These are phyloP conservation scores for Penicillium frequentans DNA, from an alignment of 2,329 filamentous ascomycete genomes.

Conservation along the genomic window DNA sequence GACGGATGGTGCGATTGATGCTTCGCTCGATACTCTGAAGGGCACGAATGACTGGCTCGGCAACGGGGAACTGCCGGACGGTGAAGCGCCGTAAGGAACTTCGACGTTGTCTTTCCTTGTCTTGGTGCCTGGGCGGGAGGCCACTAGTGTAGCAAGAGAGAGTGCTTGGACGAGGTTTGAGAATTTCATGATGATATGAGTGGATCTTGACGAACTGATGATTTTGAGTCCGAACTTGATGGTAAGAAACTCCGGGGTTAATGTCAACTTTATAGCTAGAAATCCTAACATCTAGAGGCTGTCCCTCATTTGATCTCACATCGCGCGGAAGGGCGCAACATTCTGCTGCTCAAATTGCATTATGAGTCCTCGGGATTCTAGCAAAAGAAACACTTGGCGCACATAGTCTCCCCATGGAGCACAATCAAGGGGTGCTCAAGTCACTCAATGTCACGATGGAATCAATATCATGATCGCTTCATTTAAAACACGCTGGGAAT, in stretches of 20 bases:
- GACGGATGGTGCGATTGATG: constrained; percentile 6
- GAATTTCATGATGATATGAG: neutral
- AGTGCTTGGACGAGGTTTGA: neutral
- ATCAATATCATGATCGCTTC: neutral
- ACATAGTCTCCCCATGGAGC: neutral
- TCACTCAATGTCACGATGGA: neutral
- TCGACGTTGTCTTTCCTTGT: neutral
- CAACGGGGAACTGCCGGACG: neutral
- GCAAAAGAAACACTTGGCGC: neutral
- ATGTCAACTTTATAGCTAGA: neutral
- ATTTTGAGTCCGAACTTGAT: neutral
- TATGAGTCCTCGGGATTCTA: neutral
- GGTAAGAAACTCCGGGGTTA: neutral
- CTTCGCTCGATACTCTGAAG: neutral
- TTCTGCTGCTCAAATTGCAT: neutral
- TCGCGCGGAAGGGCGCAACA: neutral
- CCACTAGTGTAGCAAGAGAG: neutral
- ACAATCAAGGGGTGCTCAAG: neutral
- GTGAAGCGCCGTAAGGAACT: neutral
- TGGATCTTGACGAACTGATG: neutral
- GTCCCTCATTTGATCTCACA: neutral
- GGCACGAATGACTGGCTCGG: neutral
- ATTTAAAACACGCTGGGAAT: neutral
- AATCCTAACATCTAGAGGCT: neutral
- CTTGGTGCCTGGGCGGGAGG: neutral